A percentile compares a stretch with the other conserved stretches of the same genome.
Evolutionary conservation across 192 early-diverging fungal genomes (phyloP).

Genomic region (Coemansia reversa): DNA sequence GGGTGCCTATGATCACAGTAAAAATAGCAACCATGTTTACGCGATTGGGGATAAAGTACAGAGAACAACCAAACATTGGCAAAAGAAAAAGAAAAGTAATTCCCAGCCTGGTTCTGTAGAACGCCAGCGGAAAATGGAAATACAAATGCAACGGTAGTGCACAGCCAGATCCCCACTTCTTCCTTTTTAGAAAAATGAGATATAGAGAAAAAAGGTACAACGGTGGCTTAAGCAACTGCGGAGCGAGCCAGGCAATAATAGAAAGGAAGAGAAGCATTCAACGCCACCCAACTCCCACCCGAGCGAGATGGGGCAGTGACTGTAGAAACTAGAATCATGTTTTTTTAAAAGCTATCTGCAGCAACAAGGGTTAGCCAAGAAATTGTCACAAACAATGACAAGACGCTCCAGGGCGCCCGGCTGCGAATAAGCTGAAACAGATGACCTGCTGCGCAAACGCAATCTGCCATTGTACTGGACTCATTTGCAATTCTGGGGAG

Average conservation of each 20-base stretch:
- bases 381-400: conserved; percentile 3
- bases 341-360: not conserved
- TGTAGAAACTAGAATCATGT: not conserved
- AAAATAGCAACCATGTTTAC: not conserved
- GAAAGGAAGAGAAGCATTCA: conserved; percentile 1
- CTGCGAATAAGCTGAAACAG: conserved; percentile 5
- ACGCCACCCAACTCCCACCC: conserved; percentile 5
- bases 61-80: not conserved
- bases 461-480: not conserved
- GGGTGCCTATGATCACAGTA: not conserved
- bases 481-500: not conserved
- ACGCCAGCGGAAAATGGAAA: not conserved
- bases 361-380: not conserved
- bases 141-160: not conserved
- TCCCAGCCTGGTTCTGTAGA: not conserved
- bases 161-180: not conserved
- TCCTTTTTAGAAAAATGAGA: not conserved
- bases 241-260: conserved; percentile 3
- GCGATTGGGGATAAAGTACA: not conserved
- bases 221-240: conserved; percentile 10
- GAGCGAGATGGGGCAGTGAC: too few species aligned
- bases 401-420: not conserved
- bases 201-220: not conserved
- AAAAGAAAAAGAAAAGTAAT: not conserved
- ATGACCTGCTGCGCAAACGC: conserved; percentile 13